These are phyloP conservation scores for Waltergamsia citrina DNA, from an alignment of 2,329 filamentous ascomycete genomes.

Conservation along the genomic window DNA sequence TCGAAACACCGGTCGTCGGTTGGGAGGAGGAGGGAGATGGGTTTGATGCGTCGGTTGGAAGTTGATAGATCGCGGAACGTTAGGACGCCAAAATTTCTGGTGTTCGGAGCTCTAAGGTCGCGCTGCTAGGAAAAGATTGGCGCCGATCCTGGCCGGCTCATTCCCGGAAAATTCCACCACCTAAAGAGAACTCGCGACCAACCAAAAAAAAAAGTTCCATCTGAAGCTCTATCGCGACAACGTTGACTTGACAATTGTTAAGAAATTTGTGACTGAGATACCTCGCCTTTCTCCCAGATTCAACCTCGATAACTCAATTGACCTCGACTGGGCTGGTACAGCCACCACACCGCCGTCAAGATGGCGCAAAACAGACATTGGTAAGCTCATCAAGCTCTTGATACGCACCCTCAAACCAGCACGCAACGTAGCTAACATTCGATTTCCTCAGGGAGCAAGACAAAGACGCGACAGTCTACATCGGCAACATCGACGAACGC, in stretches of 20 bases:
- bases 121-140: slow-evolving; percentile 12
- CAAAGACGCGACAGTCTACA: slow-evolving; percentile 95
- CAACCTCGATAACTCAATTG: too few species aligned
- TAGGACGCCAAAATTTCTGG: slow-evolving; percentile 5
- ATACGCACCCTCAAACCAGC: background rate
- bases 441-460: slow-evolving; percentile 72
- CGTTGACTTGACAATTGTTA: background rate
- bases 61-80: background rate
- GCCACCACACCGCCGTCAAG: slow-evolving; percentile 15
- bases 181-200: too few species aligned
- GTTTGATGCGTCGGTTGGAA: background rate
- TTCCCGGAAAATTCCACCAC: slow-evolving; percentile 15
- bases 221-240: background rate
- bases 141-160: slow-evolving; percentile 14
- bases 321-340: too few species aligned
- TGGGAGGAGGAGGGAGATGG: background rate
- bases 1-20: too few species aligned
- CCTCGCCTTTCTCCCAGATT: slow-evolving; percentile 5
- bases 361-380: slow-evolving; percentile 70
- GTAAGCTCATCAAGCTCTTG: slow-evolving; percentile 30
- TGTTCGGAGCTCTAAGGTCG: background rate
- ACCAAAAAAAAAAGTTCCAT: background rate
- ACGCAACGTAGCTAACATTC: background rate
- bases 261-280: too few species aligned
- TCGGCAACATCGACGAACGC: slow-evolving; percentile 97